A percentile compares a stretch with the other conserved stretches of the same genome.
Evolutionary conservation across 106 monocot species (phyloP).

Genomic region (Apostasia shenzhenica): DNA sequence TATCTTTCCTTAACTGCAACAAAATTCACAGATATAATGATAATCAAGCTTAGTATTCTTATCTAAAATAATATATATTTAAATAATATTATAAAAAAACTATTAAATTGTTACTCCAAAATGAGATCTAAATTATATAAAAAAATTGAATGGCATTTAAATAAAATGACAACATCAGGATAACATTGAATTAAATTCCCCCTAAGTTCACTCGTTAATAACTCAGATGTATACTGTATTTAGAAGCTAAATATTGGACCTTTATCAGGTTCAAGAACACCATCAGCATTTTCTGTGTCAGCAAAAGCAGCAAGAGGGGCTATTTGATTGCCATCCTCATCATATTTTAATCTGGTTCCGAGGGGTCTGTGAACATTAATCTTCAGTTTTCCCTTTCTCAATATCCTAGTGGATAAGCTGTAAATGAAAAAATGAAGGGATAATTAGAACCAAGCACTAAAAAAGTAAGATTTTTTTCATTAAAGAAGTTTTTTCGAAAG

Average conservation of each 20-base stretch:
- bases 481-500: background rate
- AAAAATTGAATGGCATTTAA: too few species aligned
- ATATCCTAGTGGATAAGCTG: conserved; percentile 43
- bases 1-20: conserved; percentile 49
- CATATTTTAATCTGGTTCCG: conserved; percentile 76
- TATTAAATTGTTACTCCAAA: too few species aligned
- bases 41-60: too few species aligned
- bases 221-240: background rate
- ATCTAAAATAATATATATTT: too few species aligned
- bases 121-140: too few species aligned
- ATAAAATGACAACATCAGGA: too few species aligned
- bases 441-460: background rate
- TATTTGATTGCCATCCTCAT: conserved; percentile 72
- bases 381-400: conserved; percentile 88
- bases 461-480: background rate
- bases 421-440: background rate
- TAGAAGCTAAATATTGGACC: conserved; percentile 13
- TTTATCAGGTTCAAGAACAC: conserved; percentile 29
- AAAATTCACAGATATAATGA: too few species aligned
- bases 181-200: too few species aligned
- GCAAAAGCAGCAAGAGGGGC: conserved; percentile 78
- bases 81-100: too few species aligned
- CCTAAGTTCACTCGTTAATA: background rate
- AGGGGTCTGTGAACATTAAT: conserved; percentile 77
- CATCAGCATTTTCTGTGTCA: conserved; percentile 17